phyloP scores from a whole-genome alignment of 2,329 filamentous ascomycete genomes.

The Monilinia polystroma region DNA sequence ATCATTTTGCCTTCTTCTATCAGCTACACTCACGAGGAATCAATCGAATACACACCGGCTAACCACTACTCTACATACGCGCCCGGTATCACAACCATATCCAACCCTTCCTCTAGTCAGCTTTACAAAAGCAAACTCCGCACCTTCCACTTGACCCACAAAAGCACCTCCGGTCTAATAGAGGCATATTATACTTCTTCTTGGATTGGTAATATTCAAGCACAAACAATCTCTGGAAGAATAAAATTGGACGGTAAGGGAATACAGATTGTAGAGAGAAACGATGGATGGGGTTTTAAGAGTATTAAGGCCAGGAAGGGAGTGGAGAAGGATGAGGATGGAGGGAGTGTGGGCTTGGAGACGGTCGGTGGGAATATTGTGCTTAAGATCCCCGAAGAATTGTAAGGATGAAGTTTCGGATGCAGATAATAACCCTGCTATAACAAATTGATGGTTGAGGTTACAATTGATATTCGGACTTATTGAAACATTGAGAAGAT shows the following conservation, averaged over 20 bases:
- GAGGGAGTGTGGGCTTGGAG: constrained; percentile 30
- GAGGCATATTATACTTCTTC: constrained; percentile 31
- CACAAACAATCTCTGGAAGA: constrained; percentile 32
- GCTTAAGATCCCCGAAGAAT: background rate
- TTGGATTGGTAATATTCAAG: constrained; percentile 36
- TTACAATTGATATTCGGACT: background rate
- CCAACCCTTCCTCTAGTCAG: constrained; percentile 5
- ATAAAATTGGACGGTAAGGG: constrained; percentile 31
- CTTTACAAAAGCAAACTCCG: constrained; percentile 26
- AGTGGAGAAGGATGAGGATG: constrained; percentile 30
- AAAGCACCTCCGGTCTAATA: constrained; percentile 29
- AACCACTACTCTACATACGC: background rate
- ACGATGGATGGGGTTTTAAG: constrained; percentile 30
- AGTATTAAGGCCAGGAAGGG: constrained; percentile 34
- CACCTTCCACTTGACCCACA: constrained; percentile 31
- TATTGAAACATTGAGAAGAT: background rate
- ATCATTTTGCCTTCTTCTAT: background rate
- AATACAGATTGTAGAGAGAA: constrained; percentile 30
- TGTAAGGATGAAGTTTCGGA: background rate
- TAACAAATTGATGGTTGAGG: background rate
- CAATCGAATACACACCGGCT: background rate
- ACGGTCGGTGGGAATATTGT: constrained; percentile 29
- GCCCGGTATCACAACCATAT: background rate
- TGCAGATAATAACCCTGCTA: too few relatives aligned
- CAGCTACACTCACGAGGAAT: background rate